phyloP scores from a whole-genome alignment of 371 early-diverging fungal genomes.

The Entomophthora muscae region DNA sequence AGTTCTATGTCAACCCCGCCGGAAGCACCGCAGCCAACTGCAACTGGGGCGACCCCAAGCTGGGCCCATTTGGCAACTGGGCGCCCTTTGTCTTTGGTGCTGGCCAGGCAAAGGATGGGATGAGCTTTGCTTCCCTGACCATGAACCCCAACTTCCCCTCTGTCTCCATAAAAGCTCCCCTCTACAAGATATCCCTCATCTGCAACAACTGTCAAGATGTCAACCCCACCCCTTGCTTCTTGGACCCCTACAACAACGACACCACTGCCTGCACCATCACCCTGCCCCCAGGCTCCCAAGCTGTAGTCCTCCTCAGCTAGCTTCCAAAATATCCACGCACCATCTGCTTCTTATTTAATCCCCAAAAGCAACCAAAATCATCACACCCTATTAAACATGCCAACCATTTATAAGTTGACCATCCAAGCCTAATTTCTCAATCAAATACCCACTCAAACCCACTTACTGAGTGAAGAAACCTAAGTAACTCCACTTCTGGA shows the following conservation, averaged over 20 bases:
- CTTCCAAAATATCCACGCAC: too few relatives aligned
- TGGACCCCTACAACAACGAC: neutral
- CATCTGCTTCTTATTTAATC: too few relatives aligned
- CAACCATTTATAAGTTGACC: too few relatives aligned
- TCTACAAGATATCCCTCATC: neutral
- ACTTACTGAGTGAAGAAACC: too few relatives aligned
- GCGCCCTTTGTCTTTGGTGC: constrained; percentile 10
- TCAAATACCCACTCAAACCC: too few relatives aligned
- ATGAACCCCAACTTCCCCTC: constrained; percentile 1
- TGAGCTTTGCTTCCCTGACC: neutral
- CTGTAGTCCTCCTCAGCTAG: too few relatives aligned
- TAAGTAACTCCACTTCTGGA: too few relatives aligned
- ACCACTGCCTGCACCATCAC: neutral
- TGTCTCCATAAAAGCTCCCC: neutral
- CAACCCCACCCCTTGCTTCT: neutral
- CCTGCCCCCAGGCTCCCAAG: neutral
- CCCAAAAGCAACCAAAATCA: too few relatives aligned
- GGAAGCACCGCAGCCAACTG: constrained; percentile 1
- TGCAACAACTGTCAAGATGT: neutral
- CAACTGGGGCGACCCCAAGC: neutral
- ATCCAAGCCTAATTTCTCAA: too few relatives aligned
- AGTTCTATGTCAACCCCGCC: constrained; percentile 7
- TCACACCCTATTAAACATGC: too few relatives aligned
- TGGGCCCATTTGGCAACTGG: constrained; percentile 10
- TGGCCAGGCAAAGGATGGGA: neutral